A percentile compares a stretch with the other conserved stretches of the same genome.
These are phyloP conservation scores for Cryptosporidium parvum DNA, from an alignment of 169 alveolate genomes.

Conservation along the genomic window DNA sequence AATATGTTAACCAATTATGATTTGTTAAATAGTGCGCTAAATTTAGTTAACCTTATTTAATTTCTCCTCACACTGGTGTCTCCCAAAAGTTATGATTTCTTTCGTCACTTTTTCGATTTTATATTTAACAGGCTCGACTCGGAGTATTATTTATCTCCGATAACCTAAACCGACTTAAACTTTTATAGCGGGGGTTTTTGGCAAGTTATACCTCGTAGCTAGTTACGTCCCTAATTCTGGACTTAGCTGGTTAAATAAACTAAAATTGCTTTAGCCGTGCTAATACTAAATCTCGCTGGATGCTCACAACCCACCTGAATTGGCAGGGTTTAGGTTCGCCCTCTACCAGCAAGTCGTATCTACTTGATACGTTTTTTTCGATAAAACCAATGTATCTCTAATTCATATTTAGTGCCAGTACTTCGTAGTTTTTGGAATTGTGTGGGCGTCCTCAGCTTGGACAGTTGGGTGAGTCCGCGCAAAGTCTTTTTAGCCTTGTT, in stretches of 20 bases:
- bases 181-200: constrained; percentile 43
- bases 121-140: constrained; percentile 40
- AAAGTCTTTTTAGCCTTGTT: too few species aligned
- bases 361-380: constrained; percentile 62
- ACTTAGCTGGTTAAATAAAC: neutral
- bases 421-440: neutral
- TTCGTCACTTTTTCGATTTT: neutral
- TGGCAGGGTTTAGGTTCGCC: constrained; percentile 77
- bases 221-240: neutral
- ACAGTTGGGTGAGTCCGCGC: neutral
- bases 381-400: constrained; percentile 66
- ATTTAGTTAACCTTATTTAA: neutral
- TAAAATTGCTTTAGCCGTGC: constrained; percentile 42
- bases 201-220: constrained; percentile 60
- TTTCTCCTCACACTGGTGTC: constrained; percentile 15
- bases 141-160: constrained; percentile 34
- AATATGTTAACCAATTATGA: neutral
- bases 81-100: neutral
- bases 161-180: constrained; percentile 64
- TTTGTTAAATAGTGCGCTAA: constrained; percentile 1
- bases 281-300: constrained; percentile 47
- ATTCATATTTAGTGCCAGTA: neutral
- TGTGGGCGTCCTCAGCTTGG: neutral
- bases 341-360: constrained; percentile 78
- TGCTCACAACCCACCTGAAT: constrained; percentile 68